Evolutionary conservation across 1,139 yeast genomes (phyloP).

Genomic region (Yamadazyma kanchanaburiensis): DNA sequence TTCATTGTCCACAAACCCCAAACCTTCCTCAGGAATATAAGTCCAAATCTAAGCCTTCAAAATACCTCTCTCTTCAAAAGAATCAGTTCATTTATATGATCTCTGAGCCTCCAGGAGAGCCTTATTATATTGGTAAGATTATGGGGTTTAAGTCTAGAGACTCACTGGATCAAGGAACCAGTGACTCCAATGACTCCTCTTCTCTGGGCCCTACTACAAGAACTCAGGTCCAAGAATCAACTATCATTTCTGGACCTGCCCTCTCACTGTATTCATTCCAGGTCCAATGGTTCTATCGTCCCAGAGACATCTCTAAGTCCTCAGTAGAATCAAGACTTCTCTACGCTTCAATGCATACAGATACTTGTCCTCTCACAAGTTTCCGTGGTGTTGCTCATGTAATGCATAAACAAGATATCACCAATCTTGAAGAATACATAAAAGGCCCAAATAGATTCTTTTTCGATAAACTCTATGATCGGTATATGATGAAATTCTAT

Average conservation of each 20-base stretch:
- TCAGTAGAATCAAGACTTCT: constrained; percentile 71
- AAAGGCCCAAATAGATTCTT: constrained; percentile 69
- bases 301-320: constrained; percentile 73
- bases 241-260: not conserved
- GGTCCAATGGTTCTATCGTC: constrained; percentile 91
- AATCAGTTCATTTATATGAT: constrained; percentile 80
- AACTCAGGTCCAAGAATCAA: constrained; percentile 1
- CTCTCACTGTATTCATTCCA: constrained; percentile 52
- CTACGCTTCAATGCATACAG: constrained; percentile 85
- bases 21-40: constrained; percentile 6
- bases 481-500: constrained; percentile 81
- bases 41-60: constrained; percentile 11
- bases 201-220: constrained; percentile 1
- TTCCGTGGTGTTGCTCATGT: constrained; percentile 77
- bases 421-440: constrained; percentile 53
- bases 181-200: not conserved
- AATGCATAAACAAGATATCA: constrained; percentile 63
- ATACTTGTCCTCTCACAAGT: constrained; percentile 72
- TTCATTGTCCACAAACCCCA: constrained; percentile 33
- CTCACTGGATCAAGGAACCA: constrained; percentile 1
- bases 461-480: constrained; percentile 81
- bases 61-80: constrained; percentile 31
- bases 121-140: constrained; percentile 83
- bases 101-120: constrained; percentile 94
- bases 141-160: constrained; percentile 63